Conservation (phyloP, 345 rosid species). For the Lepidium aucheri region DNA sequence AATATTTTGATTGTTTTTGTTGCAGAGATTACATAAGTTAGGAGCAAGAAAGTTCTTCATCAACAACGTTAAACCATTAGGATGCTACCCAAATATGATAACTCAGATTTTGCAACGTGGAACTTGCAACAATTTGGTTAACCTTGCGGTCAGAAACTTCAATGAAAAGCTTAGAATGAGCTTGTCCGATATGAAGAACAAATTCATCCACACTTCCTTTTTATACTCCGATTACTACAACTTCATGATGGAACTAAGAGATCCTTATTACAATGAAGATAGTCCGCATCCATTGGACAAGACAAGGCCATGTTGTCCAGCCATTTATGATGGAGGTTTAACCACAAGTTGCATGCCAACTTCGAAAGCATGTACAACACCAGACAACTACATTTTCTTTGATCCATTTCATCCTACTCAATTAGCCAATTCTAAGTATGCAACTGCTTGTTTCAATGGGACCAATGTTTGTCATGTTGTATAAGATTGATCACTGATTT, state of each 20-base stretch:
- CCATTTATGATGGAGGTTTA: conserved; percentile 6
- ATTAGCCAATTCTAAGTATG: conserved; percentile 8
- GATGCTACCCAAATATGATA: conserved; percentile 23
- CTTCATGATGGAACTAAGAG: conserved; percentile 17
- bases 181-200: background rate
- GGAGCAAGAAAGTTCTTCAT: conserved; percentile 28
- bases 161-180: conserved; percentile 4
- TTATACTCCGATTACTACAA: conserved; percentile 21
- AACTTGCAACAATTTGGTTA: background rate
- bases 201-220: background rate
- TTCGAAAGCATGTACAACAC: conserved; percentile 7
- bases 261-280: conserved; percentile 9
- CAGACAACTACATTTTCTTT: conserved; percentile 5
- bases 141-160: background rate
- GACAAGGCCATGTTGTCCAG: conserved; percentile 22
- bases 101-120: background rate
- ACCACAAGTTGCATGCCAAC: background rate
- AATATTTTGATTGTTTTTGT: background rate
- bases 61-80: conserved; percentile 24
- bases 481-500: too few species aligned
- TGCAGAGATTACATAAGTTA: conserved; percentile 16
- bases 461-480: conserved; percentile 2
- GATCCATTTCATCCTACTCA: conserved; percentile 29
- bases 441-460: conserved; percentile 10
- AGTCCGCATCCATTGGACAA: conserved; percentile 3